phyloP scores from a whole-genome alignment of 2,329 filamentous ascomycete species.

The Hirsutella rhossiliensis region DNA sequence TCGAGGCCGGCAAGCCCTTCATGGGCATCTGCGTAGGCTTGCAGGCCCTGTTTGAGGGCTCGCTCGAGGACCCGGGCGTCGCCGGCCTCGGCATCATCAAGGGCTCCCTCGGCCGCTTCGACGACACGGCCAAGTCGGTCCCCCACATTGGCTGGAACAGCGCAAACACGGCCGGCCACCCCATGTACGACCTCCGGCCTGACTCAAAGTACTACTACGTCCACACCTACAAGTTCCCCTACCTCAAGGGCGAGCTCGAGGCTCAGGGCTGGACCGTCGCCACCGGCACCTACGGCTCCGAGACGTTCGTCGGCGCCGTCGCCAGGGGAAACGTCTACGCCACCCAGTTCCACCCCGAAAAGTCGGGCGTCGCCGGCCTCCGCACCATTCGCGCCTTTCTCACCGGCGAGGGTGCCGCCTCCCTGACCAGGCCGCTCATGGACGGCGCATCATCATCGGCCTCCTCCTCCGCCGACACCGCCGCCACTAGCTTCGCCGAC shows the following conservation, averaged over 20 bases:
- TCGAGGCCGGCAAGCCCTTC: constrained; percentile 86
- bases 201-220: constrained; percentile 98
- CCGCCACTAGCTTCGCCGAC: constrained; percentile 26
- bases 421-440: constrained; percentile 23
- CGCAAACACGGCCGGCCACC: constrained; percentile 48
- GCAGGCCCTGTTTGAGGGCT: constrained; percentile 81
- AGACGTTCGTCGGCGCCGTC: constrained; percentile 86
- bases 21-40: constrained; percentile 96
- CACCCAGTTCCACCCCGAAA: constrained; percentile 96
- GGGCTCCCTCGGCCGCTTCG: constrained; percentile 61
- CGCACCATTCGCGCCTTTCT: constrained; percentile 78
- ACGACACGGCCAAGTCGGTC: constrained; percentile 72
- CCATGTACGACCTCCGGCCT: constrained; percentile 66
- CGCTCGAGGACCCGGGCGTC: constrained; percentile 61
- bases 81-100: constrained; percentile 67
- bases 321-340: constrained; percentile 76
- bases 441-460: constrained; percentile 1
- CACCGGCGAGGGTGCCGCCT: constrained; percentile 50
- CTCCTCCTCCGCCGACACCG: constrained; percentile 4
- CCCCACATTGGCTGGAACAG: constrained; percentile 99
- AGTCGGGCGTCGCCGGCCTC: constrained; percentile 82
- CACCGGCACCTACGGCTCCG: constrained; percentile 72
- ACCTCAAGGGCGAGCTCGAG: constrained; percentile 62
- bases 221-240: constrained; percentile 82
- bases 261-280: constrained; percentile 83